Base-by-base conservation (phyloP, 176 grass and related monocot species). In the Raddia distichophylla region DNA sequence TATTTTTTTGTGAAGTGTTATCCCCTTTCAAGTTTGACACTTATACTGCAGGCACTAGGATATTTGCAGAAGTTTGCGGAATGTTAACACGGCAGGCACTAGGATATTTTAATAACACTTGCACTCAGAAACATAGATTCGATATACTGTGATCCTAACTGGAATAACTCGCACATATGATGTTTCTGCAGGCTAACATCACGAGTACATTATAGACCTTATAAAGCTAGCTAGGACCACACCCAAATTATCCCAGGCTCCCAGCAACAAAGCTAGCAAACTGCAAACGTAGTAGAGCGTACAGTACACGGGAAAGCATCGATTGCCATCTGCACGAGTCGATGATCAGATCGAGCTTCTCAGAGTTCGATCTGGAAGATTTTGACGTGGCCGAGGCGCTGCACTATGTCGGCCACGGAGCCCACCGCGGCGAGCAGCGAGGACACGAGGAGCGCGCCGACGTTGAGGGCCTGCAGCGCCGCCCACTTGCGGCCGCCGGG, bases 311-410 rank as follows among this genome's bases (percentile, higher is more conserved):
- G 27, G 27, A 27, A 54, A 17, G 22, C 5, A 67, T 3, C 20
- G 46, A 45, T 47, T n/a, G 14, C 61, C 43, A 17, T 8, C 11
- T 37, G 12, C 22, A 4, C 54, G 9, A 6, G 2, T 5, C 58
- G 3, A 27, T 67, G 27, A 60, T 27, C 27, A 1, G 27, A 27
- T 27, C 27, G 22, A 60, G 17, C 7, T 0, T 8, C 64, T 82
- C 86, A 97, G 37, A 97, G 84, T 64, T 94, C 73, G 14, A 81
- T 85, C 90, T 97, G 80, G 76, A 97, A 94, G 58, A 97, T 78
- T 8, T 80, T 94, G 75, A 91, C 85, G 75, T 97, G 92, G 5
- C 85, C 71, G 15, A 97, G 85, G 67, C 88, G 87, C 82, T 91
- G 80, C 16, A 77, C 94, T 69, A 94, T 92, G 83, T 82, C 94